Evolutionary conservation across 371 early-diverging fungal species (phyloP).

Genomic region (Mucor plumbeus): DNA sequence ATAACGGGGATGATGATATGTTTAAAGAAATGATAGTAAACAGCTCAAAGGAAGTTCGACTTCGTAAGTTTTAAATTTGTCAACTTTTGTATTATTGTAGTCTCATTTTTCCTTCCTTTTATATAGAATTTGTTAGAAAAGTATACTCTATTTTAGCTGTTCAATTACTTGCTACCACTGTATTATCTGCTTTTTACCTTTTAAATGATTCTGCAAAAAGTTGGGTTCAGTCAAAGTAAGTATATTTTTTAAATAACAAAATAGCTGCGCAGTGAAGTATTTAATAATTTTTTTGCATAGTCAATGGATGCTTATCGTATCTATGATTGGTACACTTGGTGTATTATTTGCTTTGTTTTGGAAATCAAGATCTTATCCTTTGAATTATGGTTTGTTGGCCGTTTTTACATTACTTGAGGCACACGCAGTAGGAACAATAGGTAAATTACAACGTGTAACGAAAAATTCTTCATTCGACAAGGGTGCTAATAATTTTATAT

Average conservation of each 20-base stretch:
- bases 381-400: slow-evolving; percentile 65
- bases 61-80: slow-evolving; percentile 39
- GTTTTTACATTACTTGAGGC: slow-evolving; percentile 75
- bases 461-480: not conserved
- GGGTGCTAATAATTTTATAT: not conserved
- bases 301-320: slow-evolving; percentile 48
- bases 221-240: slow-evolving; percentile 66
- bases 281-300: slow-evolving; percentile 16
- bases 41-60: slow-evolving; percentile 60
- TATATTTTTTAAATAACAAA: not conserved
- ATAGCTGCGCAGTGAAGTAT: not conserved
- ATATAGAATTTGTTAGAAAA: slow-evolving; percentile 77
- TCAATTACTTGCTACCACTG: slow-evolving; percentile 68
- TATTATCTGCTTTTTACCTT: slow-evolving; percentile 63
- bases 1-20: slow-evolving; percentile 58
- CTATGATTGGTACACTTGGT: slow-evolving; percentile 53
- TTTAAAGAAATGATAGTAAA: slow-evolving; percentile 63
- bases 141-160: slow-evolving; percentile 78
- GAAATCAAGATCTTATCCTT: slow-evolving; percentile 69
- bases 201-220: slow-evolving; percentile 51
- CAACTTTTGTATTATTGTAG: not conserved
- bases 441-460: slow-evolving; percentile 27
- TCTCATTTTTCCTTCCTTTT: not conserved
- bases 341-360: slow-evolving; percentile 62
- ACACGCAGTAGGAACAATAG: slow-evolving; percentile 67